phyloP scores from a whole-genome alignment of 2,329 filamentous ascomycete species.

The Ascochyta fabae region DNA sequence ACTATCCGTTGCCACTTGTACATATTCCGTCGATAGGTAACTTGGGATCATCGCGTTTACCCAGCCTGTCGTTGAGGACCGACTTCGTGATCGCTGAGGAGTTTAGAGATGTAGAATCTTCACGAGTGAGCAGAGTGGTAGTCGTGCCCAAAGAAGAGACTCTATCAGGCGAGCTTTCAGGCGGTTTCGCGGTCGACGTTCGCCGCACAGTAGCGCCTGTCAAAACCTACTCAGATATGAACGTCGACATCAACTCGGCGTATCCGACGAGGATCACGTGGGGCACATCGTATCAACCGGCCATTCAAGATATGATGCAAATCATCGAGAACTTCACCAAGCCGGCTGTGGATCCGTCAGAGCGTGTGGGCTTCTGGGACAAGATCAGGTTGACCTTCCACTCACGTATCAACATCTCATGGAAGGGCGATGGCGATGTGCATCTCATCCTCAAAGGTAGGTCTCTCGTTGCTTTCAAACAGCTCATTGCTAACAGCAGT shows the following conservation, averaged over 20 bases:
- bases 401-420: constrained; percentile 84
- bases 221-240: constrained; percentile 94
- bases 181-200: constrained; percentile 83
- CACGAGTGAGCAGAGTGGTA: constrained; percentile 79
- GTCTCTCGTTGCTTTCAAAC: neutral
- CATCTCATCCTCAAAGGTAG: constrained; percentile 88
- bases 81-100: constrained; percentile 98
- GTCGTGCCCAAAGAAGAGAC: constrained; percentile 75
- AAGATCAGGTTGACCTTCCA: constrained; percentile 96
- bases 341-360: constrained; percentile 89
- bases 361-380: constrained; percentile 97
- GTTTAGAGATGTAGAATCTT: constrained; percentile 80
- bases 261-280: constrained; percentile 93
- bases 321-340: constrained; percentile 98
- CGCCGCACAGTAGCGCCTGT: constrained; percentile 91
- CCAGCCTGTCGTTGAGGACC: constrained; percentile 82
- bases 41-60: constrained; percentile 78
- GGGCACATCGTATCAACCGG: constrained; percentile 97
- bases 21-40: constrained; percentile 85
- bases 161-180: constrained; percentile 62
- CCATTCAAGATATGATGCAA: constrained; percentile 99
- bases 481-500: constrained; percentile 15
- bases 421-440: constrained; percentile 95
- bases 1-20: constrained; percentile 90
- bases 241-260: constrained; percentile 89